These are phyloP conservation scores for Aspergillus coremiiformis DNA, from an alignment of 495 filamentous ascomycete species.

Conservation along the genomic window DNA sequence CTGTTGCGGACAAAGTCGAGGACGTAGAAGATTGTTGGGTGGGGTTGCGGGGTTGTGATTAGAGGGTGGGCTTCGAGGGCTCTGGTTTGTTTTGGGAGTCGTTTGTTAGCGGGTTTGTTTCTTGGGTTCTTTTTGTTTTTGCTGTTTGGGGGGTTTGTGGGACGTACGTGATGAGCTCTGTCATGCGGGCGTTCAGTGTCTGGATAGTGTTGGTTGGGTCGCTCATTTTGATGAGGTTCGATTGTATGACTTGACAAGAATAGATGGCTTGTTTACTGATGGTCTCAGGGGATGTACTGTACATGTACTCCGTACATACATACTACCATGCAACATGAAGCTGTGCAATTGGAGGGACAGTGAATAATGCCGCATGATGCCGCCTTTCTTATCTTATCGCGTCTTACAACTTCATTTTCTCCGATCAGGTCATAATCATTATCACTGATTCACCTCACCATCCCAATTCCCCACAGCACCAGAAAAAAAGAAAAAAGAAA, in stretches of 20 bases:
- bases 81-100: not conserved
- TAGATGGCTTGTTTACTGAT: no score
- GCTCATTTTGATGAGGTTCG: not conserved
- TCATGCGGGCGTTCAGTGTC: slow-evolving; percentile 18
- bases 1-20: slow-evolving; percentile 28
- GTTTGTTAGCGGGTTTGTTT: not conserved
- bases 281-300: no score
- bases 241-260: not conserved
- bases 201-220: slow-evolving; percentile 10
- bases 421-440: not conserved
- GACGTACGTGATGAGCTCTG: slow-evolving; percentile 24
- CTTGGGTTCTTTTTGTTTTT: not conserved
- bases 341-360: no score
- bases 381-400: slow-evolving; percentile 4
- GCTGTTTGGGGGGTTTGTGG: not conserved
- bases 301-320: no score
- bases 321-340: no score
- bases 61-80: slow-evolving; percentile 19
- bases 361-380: not conserved
- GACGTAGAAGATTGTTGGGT: slow-evolving; percentile 31
- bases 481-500: slow-evolving; percentile 1
- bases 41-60: slow-evolving; percentile 20
- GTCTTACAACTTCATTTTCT: not conserved
- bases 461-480: not conserved
- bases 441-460: no score